Evolutionary conservation across 345 rosid genomes (phyloP).

Genomic region (Ceriops zippeliana): DNA sequence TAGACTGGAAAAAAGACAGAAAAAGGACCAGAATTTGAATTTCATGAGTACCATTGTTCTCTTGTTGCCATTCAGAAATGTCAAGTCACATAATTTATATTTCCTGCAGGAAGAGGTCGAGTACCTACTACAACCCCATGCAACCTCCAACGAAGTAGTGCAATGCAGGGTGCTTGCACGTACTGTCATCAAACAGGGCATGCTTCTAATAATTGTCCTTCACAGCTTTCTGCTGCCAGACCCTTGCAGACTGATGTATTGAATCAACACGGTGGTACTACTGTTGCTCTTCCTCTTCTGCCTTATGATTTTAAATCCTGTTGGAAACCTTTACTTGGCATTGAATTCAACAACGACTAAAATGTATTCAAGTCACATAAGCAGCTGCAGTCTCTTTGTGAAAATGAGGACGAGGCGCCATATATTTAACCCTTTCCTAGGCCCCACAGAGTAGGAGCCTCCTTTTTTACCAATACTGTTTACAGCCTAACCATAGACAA

Average conservation of each 20-base stretch:
- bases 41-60: neutral
- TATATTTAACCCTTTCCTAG: no score
- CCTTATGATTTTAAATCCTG: neutral
- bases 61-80: neutral
- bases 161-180: conserved; percentile 49
- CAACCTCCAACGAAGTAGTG: conserved; percentile 53
- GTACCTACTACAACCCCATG: conserved; percentile 42
- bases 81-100: conserved; percentile 13
- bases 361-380: neutral
- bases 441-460: no score
- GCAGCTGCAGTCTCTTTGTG: no score
- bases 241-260: conserved; percentile 40
- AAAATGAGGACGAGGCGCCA: no score
- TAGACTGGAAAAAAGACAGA: no score
- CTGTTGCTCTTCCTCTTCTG: neutral
- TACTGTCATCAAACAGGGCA: conserved; percentile 84
- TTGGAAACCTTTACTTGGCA: neutral
- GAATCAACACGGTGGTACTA: conserved; percentile 51
- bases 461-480: no score
- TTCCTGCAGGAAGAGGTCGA: conserved; percentile 52
- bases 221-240: conserved; percentile 44
- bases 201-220: conserved; percentile 66
- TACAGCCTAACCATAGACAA: neutral
- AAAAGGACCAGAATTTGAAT: neutral
- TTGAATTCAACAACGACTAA: neutral